These are phyloP conservation scores for Exophiala aquamarina DNA, from an alignment of 2,329 filamentous ascomycete species.

Conservation along the genomic window DNA sequence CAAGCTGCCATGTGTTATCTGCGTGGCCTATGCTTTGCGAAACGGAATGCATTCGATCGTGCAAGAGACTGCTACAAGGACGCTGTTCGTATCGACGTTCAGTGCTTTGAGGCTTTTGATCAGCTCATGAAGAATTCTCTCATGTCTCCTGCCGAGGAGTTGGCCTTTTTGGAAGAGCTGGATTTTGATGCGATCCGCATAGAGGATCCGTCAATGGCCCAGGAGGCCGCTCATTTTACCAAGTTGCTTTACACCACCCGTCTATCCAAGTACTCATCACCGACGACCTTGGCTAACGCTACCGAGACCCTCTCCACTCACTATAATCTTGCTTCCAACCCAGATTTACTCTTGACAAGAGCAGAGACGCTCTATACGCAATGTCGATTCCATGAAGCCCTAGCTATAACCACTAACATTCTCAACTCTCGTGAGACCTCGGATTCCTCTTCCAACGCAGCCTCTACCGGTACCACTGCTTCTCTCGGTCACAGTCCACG, in stretches of 20 bases:
- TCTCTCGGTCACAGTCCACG: conserved; percentile 46
- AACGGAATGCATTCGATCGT: conserved; percentile 94
- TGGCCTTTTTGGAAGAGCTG: conserved; percentile 81
- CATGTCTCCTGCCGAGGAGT: conserved; percentile 85
- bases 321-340: conserved; percentile 82
- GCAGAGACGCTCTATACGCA: conserved; percentile 93
- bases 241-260: conserved; percentile 95
- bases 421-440: conserved; percentile 89
- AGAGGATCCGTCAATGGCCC: conserved; percentile 65
- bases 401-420: conserved; percentile 80
- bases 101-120: conserved; percentile 97
- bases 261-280: conserved; percentile 91
- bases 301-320: conserved; percentile 91
- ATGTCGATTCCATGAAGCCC: conserved; percentile 85
- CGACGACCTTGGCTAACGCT: conserved; percentile 76
- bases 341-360: conserved; percentile 84
- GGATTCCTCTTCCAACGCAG: conserved; percentile 35
- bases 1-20: conserved; percentile 98
- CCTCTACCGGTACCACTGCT: conserved; percentile 28
- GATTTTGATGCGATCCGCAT: conserved; percentile 83
- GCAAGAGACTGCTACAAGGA: conserved; percentile 99
- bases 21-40: conserved; percentile 88
- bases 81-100: conserved; percentile 92
- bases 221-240: conserved; percentile 90
- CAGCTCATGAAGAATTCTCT: conserved; percentile 96